Evolutionary conservation across 2,329 filamentous ascomycete species (phyloP).

Genomic region (Malbranchea cinnamomea): DNA sequence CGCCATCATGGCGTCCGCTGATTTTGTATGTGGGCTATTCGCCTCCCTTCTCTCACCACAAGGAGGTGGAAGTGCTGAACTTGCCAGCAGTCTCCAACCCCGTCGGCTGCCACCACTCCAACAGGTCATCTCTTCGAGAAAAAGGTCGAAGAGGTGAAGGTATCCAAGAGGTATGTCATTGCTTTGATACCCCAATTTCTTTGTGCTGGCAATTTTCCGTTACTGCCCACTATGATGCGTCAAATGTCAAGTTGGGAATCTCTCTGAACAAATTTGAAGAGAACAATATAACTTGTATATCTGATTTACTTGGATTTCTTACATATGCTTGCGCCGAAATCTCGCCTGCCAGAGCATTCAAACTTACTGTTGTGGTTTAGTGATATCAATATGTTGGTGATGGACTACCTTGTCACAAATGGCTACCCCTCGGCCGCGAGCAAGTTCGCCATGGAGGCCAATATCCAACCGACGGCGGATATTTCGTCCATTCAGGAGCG

Average conservation of each 20-base stretch:
- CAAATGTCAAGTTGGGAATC: conserved; percentile 95
- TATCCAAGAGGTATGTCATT: conserved; percentile 72
- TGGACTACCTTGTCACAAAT: conserved; percentile 94
- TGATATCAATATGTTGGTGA: conserved; percentile 86
- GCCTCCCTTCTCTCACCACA: conserved; percentile 15
- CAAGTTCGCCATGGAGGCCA: conserved; percentile 88
- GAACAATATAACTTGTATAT: conserved; percentile 63
- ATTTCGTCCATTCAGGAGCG: conserved; percentile 59
- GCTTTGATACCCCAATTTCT: conserved; percentile 5
- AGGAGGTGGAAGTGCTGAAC: conserved; percentile 7
- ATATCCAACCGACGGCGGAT: conserved; percentile 60
- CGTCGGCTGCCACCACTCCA: conserved; percentile 58
- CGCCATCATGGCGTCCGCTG: conserved; percentile 25
- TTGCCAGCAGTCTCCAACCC: conserved; percentile 49
- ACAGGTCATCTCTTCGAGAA: conserved; percentile 60
- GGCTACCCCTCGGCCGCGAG: conserved; percentile 86
- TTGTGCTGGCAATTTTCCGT: conserved; percentile 5
- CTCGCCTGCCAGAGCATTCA: too few relatives aligned
- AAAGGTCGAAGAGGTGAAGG: conserved; percentile 69
- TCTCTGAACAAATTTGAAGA: conserved; percentile 97
- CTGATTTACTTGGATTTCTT: conserved; percentile 32
- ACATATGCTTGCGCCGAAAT: conserved; percentile 1
- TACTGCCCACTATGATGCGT: conserved; percentile 50
- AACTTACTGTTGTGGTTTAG: conserved; percentile 33
- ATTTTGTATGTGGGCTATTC: conserved; percentile 26